Evolutionary conservation across 345 rosid genomes (phyloP).

Genomic region (Eucalyptus regnans): DNA sequence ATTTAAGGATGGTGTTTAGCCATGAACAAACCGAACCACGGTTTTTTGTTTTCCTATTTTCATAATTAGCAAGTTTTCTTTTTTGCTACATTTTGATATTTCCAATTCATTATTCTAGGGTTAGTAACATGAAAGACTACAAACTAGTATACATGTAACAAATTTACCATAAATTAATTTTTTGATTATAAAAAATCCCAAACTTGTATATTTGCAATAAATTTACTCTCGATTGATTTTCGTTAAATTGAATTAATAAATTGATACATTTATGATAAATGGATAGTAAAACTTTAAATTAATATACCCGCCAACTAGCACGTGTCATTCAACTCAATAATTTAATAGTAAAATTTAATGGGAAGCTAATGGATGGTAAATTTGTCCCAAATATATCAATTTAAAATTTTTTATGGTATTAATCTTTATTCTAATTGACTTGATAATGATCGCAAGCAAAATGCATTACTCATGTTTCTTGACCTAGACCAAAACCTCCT

Average conservation of each 20-base stretch:
- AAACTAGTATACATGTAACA: too few species aligned
- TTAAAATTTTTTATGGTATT: too few species aligned
- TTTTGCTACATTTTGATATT: neutral
- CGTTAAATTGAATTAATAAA: too few species aligned
- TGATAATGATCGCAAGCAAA: neutral
- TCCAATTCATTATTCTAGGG: neutral
- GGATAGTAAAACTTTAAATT: rapidly evolving
- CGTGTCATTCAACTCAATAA: too few species aligned
- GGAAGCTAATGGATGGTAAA: too few species aligned
- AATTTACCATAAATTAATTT: too few species aligned
- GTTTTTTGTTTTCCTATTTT: neutral
- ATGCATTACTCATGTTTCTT: neutral
- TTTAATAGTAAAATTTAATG: too few species aligned
- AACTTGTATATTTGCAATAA: rapidly evolving
- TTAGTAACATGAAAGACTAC: too few species aligned
- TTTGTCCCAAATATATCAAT: too few species aligned
- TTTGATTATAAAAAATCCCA: too few species aligned
- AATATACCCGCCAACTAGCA: rapidly evolving
- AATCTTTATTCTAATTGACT: neutral
- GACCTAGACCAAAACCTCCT: neutral
- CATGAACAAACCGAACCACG: neutral
- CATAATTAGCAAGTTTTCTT: neutral
- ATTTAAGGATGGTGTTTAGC: neutral
- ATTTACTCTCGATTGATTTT: too few species aligned
- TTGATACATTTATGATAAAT: rapidly evolving